Conservation (phyloP, 148 eudicot genomes). For the Silene uniflora region DNA sequence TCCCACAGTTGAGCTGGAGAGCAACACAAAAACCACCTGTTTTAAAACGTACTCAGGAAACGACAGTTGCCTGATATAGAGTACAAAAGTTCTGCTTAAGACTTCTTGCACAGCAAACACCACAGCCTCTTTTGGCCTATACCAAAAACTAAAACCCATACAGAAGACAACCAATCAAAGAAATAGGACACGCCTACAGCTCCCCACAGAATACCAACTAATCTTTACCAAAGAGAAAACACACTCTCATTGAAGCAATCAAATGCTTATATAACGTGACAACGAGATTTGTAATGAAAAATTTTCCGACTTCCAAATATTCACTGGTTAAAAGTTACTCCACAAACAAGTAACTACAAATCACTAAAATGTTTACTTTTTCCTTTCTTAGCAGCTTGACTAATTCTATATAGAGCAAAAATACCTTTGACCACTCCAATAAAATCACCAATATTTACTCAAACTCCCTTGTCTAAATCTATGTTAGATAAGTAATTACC, state of each 20-base stretch:
- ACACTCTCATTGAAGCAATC: neutral
- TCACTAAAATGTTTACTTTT: neutral
- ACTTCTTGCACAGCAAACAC: neutral
- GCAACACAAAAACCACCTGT: too few relatives aligned
- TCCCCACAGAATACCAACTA: neutral
- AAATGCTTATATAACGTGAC: neutral
- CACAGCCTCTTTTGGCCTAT: neutral
- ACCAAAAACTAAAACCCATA: neutral
- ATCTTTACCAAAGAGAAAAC: neutral
- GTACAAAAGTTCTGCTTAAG: neutral
- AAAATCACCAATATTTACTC: conserved; percentile 7
- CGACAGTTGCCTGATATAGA: neutral
- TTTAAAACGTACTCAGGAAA: neutral
- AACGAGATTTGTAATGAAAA: neutral
- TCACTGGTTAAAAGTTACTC: neutral
- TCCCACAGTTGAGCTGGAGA: neutral
- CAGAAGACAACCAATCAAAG: too few relatives aligned
- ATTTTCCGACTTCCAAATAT: neutral
- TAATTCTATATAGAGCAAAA: neutral
- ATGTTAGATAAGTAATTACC: conserved; percentile 1
- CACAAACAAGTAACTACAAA: neutral
- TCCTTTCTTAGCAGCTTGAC: neutral
- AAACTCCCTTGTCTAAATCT: neutral
- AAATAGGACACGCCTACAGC: neutral
- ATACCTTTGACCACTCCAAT: neutral